Evolutionary conservation across 176 grass and related monocot genomes (phyloP), one percentile per base, ranked within the genome.

Genomic region (Musa schizocarpa): DNA sequence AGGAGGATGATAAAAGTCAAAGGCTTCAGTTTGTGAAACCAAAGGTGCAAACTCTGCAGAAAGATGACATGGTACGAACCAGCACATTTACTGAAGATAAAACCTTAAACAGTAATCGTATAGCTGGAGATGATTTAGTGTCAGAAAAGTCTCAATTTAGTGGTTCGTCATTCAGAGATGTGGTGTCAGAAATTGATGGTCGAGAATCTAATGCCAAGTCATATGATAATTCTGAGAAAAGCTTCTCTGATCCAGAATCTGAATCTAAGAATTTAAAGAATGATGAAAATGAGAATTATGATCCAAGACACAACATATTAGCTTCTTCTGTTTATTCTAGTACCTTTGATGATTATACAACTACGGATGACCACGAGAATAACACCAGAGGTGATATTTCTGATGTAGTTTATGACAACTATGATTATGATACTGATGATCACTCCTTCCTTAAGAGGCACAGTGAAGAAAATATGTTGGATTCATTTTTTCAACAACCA

Each of bases 351-450:
- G 81, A 58, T 53, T 79, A 71, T 65, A 67, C 76, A 72, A 71
- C 76, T 67, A 80, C 52, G 81, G 84, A 80, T 16, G 72, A 77
- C 3, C 73, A 80, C 55, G 73, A 66, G 49, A 69, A 82, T 68
- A 76, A 76, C 72, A 74, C 68, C 74, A 22, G 68, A 68, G 48
- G 9, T 71, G 81, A 76, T 68, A 83, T 77, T 83, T 85, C 76
- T 74, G 68, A 55, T 23, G 75, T 71, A 52, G 51, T 75, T 61
- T 97, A 93, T 85, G 88, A 97, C 88, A 67, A 81, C 51, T 90
- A 84, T 90, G 69, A 82, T 85, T 82, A 84, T 86, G 86, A 85
- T 84, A 79, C 79, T 81, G 87, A 86, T 75, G 81, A 90, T 21
- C 69, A 69, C 74, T 76, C 59, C 0, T 23, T 43, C 0, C 23